Percentiles rank a stretch among this genome's conserved stretches.
Conservation (phyloP, 1,284 basidiomycete species). For the Cutaneotrichosporon dermatis region DNA sequence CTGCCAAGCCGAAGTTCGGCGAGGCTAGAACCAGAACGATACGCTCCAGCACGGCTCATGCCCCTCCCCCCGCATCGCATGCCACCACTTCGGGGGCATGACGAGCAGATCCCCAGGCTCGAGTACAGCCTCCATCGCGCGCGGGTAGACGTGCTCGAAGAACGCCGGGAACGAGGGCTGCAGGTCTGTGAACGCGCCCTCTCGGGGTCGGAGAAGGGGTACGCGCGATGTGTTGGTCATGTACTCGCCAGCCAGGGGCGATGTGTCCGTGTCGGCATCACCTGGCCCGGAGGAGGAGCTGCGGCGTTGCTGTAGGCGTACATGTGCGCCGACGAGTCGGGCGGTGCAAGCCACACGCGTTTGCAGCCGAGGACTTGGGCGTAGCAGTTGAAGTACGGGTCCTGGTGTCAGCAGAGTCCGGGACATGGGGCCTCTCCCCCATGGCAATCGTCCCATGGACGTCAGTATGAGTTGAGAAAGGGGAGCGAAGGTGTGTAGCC, state of each 20-base stretch:
- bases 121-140: slow-evolving; percentile 63
- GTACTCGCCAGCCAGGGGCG: slow-evolving; percentile 26
- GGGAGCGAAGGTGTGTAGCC: too few relatives aligned
- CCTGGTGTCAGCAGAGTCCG: slow-evolving; percentile 56
- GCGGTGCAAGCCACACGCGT: slow-evolving; percentile 88
- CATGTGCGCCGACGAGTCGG: slow-evolving; percentile 57
- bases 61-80: slow-evolving; percentile 75
- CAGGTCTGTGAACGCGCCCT: not conserved
- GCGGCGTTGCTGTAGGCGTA: slow-evolving; percentile 44
- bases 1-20: not conserved
- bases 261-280: slow-evolving; percentile 22
- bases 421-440: too few relatives aligned
- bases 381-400: slow-evolving; percentile 90
- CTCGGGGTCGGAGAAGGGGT: slow-evolving; percentile 35
- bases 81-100: slow-evolving; percentile 90
- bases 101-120: slow-evolving; percentile 77
- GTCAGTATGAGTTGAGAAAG: too few relatives aligned
- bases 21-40: slow-evolving; percentile 45
- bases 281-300: slow-evolving; percentile 28
- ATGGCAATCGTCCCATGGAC: too few relatives aligned
- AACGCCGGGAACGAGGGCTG: slow-evolving; percentile 51
- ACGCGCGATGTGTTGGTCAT: slow-evolving; percentile 51
- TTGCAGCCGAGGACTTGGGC: slow-evolving; percentile 85
- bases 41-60: slow-evolving; percentile 44
- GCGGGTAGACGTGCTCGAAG: slow-evolving; percentile 58